Base-by-base conservation (phyloP, 352 stramenopile genomes). In the Phytopythium ostracodes region DNA sequence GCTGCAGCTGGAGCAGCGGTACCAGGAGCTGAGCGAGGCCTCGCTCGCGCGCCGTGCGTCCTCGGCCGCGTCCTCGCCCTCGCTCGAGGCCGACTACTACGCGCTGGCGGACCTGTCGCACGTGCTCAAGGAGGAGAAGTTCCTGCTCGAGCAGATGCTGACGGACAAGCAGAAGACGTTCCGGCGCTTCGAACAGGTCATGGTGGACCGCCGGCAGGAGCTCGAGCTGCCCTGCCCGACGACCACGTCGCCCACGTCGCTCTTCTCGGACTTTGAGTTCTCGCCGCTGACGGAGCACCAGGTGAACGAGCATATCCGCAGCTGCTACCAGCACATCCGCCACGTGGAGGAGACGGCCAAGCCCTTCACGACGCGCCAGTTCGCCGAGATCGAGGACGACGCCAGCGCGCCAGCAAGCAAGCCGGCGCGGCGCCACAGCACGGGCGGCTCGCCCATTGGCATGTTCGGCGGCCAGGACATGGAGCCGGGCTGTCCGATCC, bases 91-190 rank as follows among this genome's bases (percentile, higher is more conserved):
- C 8, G 66, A 85, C 44, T 89, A 87, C 63, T 76, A 74, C 18
- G 69, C 68, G 6, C 59, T 87, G 49, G 77, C 80, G 2, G 80
- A 86, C 44, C 50, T 84, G 18, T 88, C 80, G 17, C 74, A 80
- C 46, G 71, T 65, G 36, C 63, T 88, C 17, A 81, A 88, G 65
- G 74, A 84, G 29, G 77, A 89, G 40, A 84, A 85, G 59, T 87
- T 79, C 51, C 33, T 81, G 46, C 60, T 84, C 35, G 73, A 84
- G 35, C 70, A 78, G 52, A 75, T 80, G 71, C 50, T 84, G 57
- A 72, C 73, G 43, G 76, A 84, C 24, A 79, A 80, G 56, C 68
- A 74, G 49, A 84, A 84, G 57, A 74, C 71, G 4, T 66, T 75
- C 40, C 59, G 68, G 22, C 66, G 76, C 0, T 68, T 85, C 25